These are phyloP conservation scores for Colletotrichum liaoningense DNA, from an alignment of 2,329 filamentous ascomycete species.

Conservation along the genomic window DNA sequence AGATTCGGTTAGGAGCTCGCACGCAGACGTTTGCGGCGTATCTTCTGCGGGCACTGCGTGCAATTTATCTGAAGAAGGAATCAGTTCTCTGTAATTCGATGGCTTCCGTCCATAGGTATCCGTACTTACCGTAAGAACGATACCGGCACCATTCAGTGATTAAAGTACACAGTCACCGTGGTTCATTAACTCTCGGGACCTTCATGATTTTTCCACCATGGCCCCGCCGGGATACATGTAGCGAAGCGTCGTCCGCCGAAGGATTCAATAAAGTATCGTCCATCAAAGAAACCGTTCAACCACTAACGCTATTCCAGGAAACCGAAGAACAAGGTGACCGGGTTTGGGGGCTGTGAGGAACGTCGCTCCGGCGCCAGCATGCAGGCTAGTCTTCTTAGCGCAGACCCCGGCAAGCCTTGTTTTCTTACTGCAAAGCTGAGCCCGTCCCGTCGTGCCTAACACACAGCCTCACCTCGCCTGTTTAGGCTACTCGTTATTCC, in stretches of 20 bases:
- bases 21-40: not conserved
- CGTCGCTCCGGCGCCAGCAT: not conserved
- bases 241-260: not conserved
- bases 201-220: not conserved
- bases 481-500: not conserved
- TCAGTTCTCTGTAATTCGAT: not conserved
- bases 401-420: not conserved
- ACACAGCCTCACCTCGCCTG: conserved; percentile 2
- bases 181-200: not conserved
- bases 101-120: not conserved
- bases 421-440: not conserved
- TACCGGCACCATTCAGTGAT: not conserved
- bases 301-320: not conserved
- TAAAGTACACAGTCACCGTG: not conserved
- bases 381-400: not conserved
- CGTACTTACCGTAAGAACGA: not conserved
- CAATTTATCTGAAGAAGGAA: not conserved
- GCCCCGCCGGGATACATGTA: not conserved
- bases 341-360: not conserved
- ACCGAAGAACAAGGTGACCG: not conserved
- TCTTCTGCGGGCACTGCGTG: not conserved
- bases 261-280: not conserved
- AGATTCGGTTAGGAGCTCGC: no score
- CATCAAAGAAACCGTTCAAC: not conserved
- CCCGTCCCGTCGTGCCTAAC: conserved; percentile 10